Base-by-base conservation (phyloP, 805 yeast genomes). In the Yamadazyma endophytica region DNA sequence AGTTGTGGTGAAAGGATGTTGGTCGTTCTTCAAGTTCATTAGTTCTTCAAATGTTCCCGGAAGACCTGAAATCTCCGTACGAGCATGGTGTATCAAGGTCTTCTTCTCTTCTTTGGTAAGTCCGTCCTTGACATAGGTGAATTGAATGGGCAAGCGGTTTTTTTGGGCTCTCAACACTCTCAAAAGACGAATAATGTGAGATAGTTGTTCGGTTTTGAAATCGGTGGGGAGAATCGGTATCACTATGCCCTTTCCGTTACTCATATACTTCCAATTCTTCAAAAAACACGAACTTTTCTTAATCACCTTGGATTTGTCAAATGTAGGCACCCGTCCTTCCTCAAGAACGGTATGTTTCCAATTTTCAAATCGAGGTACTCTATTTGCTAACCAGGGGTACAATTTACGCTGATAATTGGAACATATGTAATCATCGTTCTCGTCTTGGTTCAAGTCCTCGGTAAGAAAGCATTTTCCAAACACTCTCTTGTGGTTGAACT, bases 191-290 rank as follows among this genome's bases (percentile, higher is more conserved):
- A 28, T 35, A 13, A 52, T 36, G 16, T 44, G 36, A 8, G 41
- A 37, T 5, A 57, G 17, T 29, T 49, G 54, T 9, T 35, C 38
- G 13, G 33, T 19, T 15, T 32, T 36, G 7, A 37, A 31, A 5
- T 31, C 18, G 2, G 27, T 15, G 2, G 56, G 54, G 11, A 48
- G 30, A 5, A 59, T 21, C 1, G 64, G 57, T 4, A 61, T 50
- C 12, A 58, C 61, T 5, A 61, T 55, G 0, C 68, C 68, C 26
- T 39, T 41, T 1, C 59, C 61, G 19, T 42, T 44, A 26, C 49
- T 43, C 21, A 27, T 37, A 2, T 19, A 9, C 12, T 31, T 16
- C 19, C 47, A 33, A 19, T 35, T 26, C 12, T 32, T 29, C 18
- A 48, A 17, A 18, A 52, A 44, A 23, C 56, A 49, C 7, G 15